Evolutionary conservation across 805 yeast species (phyloP), one percentile per base, ranked within the genome.

Genomic region (Nakazawaea pomicola): DNA sequence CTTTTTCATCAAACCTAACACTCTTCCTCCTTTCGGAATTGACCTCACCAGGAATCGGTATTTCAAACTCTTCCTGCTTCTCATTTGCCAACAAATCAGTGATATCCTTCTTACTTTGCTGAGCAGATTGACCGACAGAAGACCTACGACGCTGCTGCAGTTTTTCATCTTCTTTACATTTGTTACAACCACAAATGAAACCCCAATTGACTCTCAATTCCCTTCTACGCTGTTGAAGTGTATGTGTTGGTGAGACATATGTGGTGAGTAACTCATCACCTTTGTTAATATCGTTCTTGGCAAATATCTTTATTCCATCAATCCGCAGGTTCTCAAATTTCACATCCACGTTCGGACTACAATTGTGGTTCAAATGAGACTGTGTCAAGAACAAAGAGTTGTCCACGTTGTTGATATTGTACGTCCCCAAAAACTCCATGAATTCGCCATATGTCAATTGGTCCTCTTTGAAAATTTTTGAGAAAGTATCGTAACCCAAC

Each of bases 151-250:
- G 56, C 30, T 72, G 72, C 36, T 68, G 64, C 1, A 36, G 46
- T 38, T 64, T 64, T 27, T 68, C 54, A 47, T 83, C 90, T 6
- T 62, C 63, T 50, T 73, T 71, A 58, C 95, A 87, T 47, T 82
- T 73, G 10, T 59, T 51, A 56, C 95, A 87, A 19, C 56, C 58
- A 58, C 95, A 87, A 15, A 72, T 53, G 57, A 87, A 87, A 4
- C 95, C 95, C 86, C 88, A 87, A 50, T 82, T 80, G 10, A 78
- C 76, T 44, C 90, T 61, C 36, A 87, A 62, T 47, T 75, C 79
- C 47, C 83, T 58, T 51, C 76, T 78, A 47, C 95, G 71, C 44
- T 80, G 76, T 34, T 70, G 74, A 7, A 80, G 74, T 2, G 77
- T 74, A 50, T 76, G 79, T 5, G 64, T 56, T 2, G 89, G 87